Evolutionary conservation across 768 basidiomycete genomes (phyloP).

Genomic region (Dentipellis fragilis): DNA sequence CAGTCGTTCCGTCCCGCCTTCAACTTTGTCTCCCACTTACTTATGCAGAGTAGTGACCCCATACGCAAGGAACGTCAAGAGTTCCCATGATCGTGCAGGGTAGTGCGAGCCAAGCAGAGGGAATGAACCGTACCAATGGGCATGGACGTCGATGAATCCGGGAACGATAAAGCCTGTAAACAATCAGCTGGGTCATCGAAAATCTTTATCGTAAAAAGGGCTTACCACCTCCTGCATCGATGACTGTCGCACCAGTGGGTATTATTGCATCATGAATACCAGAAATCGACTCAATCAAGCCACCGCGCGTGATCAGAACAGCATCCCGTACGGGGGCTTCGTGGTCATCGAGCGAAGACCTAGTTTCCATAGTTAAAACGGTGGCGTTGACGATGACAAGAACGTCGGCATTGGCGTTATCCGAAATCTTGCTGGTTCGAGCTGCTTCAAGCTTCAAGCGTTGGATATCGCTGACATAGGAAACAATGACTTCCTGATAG

Average conservation of each 20-base stretch:
- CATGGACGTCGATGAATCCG: neutral
- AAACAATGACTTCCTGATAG: neutral
- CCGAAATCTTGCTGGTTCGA: neutral
- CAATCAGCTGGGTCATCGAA: too few species aligned
- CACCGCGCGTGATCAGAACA: neutral
- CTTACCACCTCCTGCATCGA: neutral
- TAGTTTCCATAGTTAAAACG: neutral
- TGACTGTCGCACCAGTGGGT: neutral
- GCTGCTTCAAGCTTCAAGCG: neutral
- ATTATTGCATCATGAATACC: neutral
- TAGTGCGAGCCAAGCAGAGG: neutral
- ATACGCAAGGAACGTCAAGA: neutral
- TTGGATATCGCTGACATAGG: neutral
- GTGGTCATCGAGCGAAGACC: neutral
- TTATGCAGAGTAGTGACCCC: neutral
- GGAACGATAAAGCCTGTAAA: neutral
- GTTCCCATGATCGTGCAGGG: neutral
- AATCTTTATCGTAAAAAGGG: neutral
- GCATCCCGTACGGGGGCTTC: neutral
- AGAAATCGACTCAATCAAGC: neutral
- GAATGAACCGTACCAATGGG: neutral
- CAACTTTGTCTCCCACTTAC: neutral
- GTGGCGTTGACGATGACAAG: neutral
- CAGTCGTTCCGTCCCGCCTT: neutral
- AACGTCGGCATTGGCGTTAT: neutral